phyloP scores from a whole-genome alignment of 345 rosid species.

The Crucihimalaya himalaica region DNA sequence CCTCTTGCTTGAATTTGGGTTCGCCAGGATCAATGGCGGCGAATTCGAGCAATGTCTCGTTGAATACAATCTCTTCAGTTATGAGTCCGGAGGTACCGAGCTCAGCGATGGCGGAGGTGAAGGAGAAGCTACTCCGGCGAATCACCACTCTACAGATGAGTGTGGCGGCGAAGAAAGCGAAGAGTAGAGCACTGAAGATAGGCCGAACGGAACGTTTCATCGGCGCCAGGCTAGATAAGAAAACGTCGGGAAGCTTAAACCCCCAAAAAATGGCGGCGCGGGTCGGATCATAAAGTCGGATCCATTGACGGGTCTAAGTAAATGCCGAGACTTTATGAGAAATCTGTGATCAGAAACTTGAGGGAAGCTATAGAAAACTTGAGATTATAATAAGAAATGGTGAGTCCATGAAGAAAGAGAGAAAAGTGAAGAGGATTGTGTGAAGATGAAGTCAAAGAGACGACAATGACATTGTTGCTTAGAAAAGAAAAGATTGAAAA shows the following conservation, averaged over 20 bases:
- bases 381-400: neutral
- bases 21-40: conserved; percentile 73
- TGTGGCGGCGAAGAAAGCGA: conserved; percentile 54
- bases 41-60: conserved; percentile 65
- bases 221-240: neutral
- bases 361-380: neutral
- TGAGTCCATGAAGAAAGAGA: neutral
- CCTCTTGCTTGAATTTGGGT: conserved; percentile 53
- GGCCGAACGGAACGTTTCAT: conserved; percentile 84
- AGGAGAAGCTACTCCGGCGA: conserved; percentile 44
- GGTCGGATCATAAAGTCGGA: conserved; percentile 42
- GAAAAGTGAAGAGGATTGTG: neutral
- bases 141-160: conserved; percentile 56
- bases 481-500: neutral
- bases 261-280: conserved; percentile 29
- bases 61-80: conserved; percentile 46
- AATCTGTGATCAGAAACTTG: neutral
- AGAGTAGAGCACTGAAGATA: conserved; percentile 55
- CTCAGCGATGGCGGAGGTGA: conserved; percentile 43
- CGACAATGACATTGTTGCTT: conserved; percentile 5
- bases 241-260: conserved; percentile 19
- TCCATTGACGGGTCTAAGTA: conserved; percentile 34
- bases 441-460: conserved; percentile 27
- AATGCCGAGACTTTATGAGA: neutral
- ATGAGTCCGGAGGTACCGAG: conserved; percentile 30